phyloP scores from a whole-genome alignment of 2,329 filamentous ascomycete species.

The Elsinoe batatas region DNA sequence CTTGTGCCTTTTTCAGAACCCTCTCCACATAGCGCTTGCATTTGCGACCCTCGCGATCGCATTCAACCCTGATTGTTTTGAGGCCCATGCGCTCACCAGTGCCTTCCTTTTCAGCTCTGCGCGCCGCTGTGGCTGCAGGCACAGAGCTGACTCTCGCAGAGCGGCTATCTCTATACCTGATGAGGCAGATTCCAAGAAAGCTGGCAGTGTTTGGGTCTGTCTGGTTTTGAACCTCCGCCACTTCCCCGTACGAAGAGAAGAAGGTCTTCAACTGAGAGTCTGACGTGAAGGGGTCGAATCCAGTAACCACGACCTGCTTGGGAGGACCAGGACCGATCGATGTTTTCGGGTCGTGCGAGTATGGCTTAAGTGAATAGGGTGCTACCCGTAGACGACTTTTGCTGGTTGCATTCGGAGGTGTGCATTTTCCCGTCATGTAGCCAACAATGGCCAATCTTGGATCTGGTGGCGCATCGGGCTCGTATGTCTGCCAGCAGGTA shows the following conservation, averaged over 20 bases:
- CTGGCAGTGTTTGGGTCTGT: conserved; percentile 91
- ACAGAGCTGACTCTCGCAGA: conserved; percentile 46
- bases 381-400: conserved; percentile 62
- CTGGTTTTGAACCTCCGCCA: conserved; percentile 84
- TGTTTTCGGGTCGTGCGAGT: conserved; percentile 68
- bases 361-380: conserved; percentile 72
- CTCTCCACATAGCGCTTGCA: conserved; percentile 70
- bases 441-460: conserved; percentile 63
- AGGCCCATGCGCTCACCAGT: conserved; percentile 72
- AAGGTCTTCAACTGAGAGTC: conserved; percentile 67
- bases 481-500: conserved; percentile 47
- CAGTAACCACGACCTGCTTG: conserved; percentile 83
- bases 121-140: conserved; percentile 69
- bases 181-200: conserved; percentile 85
- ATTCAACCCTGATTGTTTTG: conserved; percentile 68
- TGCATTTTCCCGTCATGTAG: conserved; percentile 45
- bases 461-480: conserved; percentile 63
- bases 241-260: conserved; percentile 75
- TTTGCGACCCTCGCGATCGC: conserved; percentile 78
- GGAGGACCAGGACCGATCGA: conserved; percentile 84
- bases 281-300: conserved; percentile 83
- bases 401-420: conserved; percentile 45
- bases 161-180: conserved; percentile 70
- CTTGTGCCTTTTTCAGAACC: conserved; percentile 58
- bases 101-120: conserved; percentile 65